Base-by-base conservation (phyloP, 176 grass and related monocot genomes). In the Juncus effusus region DNA sequence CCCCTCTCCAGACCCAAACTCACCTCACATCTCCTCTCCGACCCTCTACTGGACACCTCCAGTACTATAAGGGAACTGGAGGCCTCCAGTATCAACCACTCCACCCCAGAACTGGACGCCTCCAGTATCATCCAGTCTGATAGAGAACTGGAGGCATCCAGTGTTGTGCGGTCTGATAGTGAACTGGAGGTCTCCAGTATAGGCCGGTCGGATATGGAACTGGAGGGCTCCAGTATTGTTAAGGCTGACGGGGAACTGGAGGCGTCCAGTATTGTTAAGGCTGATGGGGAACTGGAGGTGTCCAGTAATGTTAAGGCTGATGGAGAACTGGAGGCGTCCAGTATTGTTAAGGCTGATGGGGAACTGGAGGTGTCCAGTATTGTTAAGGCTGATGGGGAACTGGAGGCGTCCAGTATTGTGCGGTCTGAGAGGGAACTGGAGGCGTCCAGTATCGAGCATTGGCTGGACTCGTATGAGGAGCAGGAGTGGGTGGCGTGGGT, bases 401-500 rank as follows among this genome's bases (percentile, higher is more conserved):
- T 76, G 19, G 19, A 28, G 19, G 19, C 19, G 19, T 28, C 19
- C 19, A 28, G 19, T 28, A 96, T 91, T 57, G 66, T 62, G 59
- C 69, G 19, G 19, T 28, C 19, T 28, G 19, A 28, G 38, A 56
- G 69, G 35, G 62, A 82, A 28, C 19, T 76, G 61, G 65, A 80
- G 36, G 76, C 75, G 65, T 78, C 79, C 75, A 59, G 61, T 56
- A 96, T 91, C 52, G 67, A 59, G 58, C 69, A 70, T 83, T 96
- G 87, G 87, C 37, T 96, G 77, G 92, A 96, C 70, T 85, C 87
- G 63, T 91, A 81, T 81, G 92, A 96, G 74, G 85, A 81, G 79
- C 92, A 91, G 66, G 87, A 91, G 65, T 96, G 92, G 92, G 59
- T 76, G 51, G 85, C 88, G 61, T 96, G 87, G 87, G 85, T 88